Base-by-base conservation (phyloP, 169 alveolate genomes). In the Babesia caballi region DNA sequence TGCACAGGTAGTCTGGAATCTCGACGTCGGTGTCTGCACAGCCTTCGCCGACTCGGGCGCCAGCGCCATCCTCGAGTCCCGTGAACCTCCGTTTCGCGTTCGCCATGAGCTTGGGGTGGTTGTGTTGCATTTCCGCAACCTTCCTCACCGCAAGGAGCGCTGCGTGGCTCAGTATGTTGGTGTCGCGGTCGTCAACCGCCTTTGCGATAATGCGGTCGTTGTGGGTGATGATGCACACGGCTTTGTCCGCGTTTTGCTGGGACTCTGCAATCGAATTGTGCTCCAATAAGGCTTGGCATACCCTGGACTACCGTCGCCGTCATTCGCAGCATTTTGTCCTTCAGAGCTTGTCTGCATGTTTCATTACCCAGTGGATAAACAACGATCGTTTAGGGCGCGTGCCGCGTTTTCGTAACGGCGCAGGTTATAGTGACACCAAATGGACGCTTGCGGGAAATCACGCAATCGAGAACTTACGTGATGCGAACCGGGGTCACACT, bases 151-250 rank as follows among this genome's bases (percentile, higher is more conserved):
- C 94, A 17, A 84, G 42, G 66, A 91, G 85, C 40, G 85, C 86
- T 17, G 95, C 68, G 56, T 91, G 95, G 52, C 70, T 85, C 66
- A 90, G 80, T n/a, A 90, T 88, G 51, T 81, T 71, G 52, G 66
- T 70, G 52, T 84, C 71, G 25, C 92, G 60, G 28, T 76, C 80
- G 74, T 90, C 95, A 53, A 75, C 85, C 44, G 93, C 90, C 41
- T 66, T 69, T 2, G 94, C 91, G 68, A 85, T 83, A 59, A 90
- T 60, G 65, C 80, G 76, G 33, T 76, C 89, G 41, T 84, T 80
- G 58, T 63, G 78, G 23, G 93, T 87, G 42, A 91, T 82, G 12
- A 89, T 70, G 57, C 95, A 91, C 3, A 88, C 95, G 67, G 91
- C 81, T 30, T 72, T 54, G 67, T 44, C 61, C 23, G 46, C 44